Percentiles rank a stretch among this genome's conserved stretches.
Evolutionary conservation across 2,329 filamentous ascomycete genomes (phyloP).

Genomic region (Fusarium liriodendri): DNA sequence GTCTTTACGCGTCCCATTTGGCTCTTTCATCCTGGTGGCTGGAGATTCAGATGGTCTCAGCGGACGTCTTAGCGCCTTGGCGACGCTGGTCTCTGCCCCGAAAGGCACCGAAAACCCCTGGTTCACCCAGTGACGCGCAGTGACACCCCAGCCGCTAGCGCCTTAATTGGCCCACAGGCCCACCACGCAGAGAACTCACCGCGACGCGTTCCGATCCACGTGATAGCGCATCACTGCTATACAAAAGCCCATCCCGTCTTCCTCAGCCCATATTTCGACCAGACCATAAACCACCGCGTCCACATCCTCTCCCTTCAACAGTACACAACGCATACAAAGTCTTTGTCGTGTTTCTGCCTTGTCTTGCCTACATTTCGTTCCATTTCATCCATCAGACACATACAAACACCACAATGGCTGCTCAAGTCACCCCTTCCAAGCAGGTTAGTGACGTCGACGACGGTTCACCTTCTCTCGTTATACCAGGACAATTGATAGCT

Average conservation of each 20-base stretch:
- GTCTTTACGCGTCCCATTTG: slow-evolving; percentile 39
- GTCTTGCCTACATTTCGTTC: slow-evolving; percentile 7
- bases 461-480: not conserved
- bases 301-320: slow-evolving; percentile 31
- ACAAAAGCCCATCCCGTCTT: slow-evolving; percentile 54
- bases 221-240: slow-evolving; percentile 50
- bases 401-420: slow-evolving; percentile 71
- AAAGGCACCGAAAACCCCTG: slow-evolving; percentile 33
- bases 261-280: slow-evolving; percentile 38
- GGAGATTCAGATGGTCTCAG: slow-evolving; percentile 32
- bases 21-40: slow-evolving; percentile 36
- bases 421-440: slow-evolving; percentile 73
- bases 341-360: slow-evolving; percentile 27
- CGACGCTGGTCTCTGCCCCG: slow-evolving; percentile 17
- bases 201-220: slow-evolving; percentile 52
- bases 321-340: slow-evolving; percentile 36
- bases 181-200: slow-evolving; percentile 43
- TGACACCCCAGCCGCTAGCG: slow-evolving; percentile 20
- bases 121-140: slow-evolving; percentile 40
- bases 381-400: slow-evolving; percentile 7
- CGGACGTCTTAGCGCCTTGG: slow-evolving; percentile 32
- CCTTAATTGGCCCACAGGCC: slow-evolving; percentile 42
- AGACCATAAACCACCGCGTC: slow-evolving; percentile 46
- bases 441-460: slow-evolving; percentile 59
- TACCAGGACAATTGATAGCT: slow-evolving; percentile 39